Base-by-base conservation (phyloP, 2,329 filamentous ascomycete genomes). In the Tolypocladium ovalisporum region DNA sequence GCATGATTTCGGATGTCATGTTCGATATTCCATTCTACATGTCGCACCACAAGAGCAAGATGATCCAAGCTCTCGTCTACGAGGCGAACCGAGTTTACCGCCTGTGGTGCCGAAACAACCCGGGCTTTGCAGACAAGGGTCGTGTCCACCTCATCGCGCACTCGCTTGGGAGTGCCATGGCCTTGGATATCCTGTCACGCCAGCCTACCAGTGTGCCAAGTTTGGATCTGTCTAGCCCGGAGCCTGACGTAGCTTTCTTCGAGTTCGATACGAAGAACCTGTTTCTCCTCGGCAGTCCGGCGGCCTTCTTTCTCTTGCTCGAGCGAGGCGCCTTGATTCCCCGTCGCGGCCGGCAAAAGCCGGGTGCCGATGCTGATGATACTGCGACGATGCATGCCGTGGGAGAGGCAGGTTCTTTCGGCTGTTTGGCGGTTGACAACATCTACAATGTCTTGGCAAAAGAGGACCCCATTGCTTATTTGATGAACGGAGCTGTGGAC, bases 1-100 rank as follows among this genome's bases (percentile, higher is more conserved):
- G 88, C 67, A 85, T 99, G 68, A 95, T 99, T 60, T 95, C 89
- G 47, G 94, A 99, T 70, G 90, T 99, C 64, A 97, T 99, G 90
- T 87, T 97, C 54, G 94, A 99, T 69, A 93, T 99, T 54, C 94
- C 94, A 0, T 97, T 96, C 69, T 99, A 97, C 73, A 86, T 99
- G 74, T 97, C 93, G 0, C 89, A 95, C 59, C 93, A 97, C 73
- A 96, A 97, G 66, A 83, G 87, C 4, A 96, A 91, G 71, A 97
- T 99, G 92, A 88, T 96, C 54, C 81, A 86, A 49, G 92, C 94
- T 1, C 85, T 97, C 53, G 86, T 96, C 44, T 82, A 81, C 58
- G 94, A 99, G 74, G 93, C 94, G 9, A 99, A 99, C 67, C 84
- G 93, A 6, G 89, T 99, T n/a, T 97, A 96, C 69, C 84, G 89